Evolutionary conservation across 1,139 yeast species (phyloP).

Genomic region (Debaryomyces udenii): DNA sequence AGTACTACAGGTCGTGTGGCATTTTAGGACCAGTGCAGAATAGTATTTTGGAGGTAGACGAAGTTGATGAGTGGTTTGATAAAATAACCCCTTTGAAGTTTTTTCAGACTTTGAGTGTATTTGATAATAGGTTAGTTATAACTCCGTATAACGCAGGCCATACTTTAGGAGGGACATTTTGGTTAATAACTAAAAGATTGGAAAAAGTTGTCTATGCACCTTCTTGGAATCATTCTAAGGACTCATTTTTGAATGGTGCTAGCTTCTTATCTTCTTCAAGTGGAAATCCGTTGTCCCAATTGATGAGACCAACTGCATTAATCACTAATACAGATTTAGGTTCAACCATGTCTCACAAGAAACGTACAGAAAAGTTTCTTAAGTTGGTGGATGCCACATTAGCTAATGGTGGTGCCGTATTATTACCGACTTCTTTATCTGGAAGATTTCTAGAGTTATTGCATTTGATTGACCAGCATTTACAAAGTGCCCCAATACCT

Average conservation of each 20-base stretch:
- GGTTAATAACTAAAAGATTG: conserved; percentile 74
- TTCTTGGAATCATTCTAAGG: conserved; percentile 93
- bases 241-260: conserved; percentile 82
- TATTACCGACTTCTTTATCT: conserved; percentile 83
- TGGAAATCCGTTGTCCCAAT: conserved; percentile 60
- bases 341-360: conserved; percentile 64
- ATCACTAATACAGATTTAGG: conserved; percentile 79
- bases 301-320: conserved; percentile 81
- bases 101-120: conserved; percentile 70
- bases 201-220: conserved; percentile 88
- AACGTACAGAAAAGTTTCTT: conserved; percentile 65
- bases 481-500: conserved; percentile 64
- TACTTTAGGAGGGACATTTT: conserved; percentile 87
- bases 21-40: conserved; percentile 71
- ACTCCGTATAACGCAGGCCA: conserved; percentile 94
- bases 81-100: conserved; percentile 69
- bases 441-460: conserved; percentile 82
- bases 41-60: conserved; percentile 66
- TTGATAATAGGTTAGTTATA: conserved; percentile 62
- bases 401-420: conserved; percentile 71
- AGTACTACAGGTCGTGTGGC: conserved; percentile 72
- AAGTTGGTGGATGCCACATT: conserved; percentile 67
- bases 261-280: conserved; percentile 53
- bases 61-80: conserved; percentile 81
- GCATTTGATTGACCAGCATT: conserved; percentile 65